These are phyloP conservation scores for Fusarium xylarioides DNA, from an alignment of 2,329 filamentous ascomycete species.

Conservation along the genomic window DNA sequence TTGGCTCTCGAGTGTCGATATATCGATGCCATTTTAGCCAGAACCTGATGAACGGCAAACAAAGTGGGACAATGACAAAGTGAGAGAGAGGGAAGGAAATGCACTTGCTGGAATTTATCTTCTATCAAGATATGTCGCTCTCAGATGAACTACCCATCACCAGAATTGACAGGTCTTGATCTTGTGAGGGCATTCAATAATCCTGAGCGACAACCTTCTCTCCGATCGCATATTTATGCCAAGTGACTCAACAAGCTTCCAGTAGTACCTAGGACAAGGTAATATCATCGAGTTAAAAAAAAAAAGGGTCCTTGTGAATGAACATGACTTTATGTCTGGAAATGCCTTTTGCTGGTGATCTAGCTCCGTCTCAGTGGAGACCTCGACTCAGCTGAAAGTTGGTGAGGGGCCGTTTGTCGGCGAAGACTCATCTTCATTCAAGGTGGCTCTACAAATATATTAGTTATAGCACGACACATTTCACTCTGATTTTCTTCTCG, in stretches of 20 bases:
- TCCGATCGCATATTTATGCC: not conserved
- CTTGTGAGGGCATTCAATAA: not conserved
- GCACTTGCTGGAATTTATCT: not conserved
- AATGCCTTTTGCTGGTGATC: not conserved
- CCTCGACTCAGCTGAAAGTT: not conserved
- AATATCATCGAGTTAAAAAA: not conserved
- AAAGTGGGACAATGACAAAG: not conserved
- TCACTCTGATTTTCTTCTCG: rapidly evolving
- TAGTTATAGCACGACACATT: not conserved
- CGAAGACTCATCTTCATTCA: constrained; percentile 9
- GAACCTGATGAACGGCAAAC: not conserved
- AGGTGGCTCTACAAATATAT: not conserved
- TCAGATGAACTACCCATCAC: no score
- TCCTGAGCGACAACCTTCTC: not conserved
- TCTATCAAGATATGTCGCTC: no score
- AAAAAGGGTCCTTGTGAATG: not conserved
- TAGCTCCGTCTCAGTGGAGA: not conserved
- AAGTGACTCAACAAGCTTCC: not conserved
- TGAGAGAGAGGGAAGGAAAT: not conserved
- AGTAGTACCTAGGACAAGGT: no score
- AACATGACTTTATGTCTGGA: not conserved
- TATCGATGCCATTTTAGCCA: not conserved
- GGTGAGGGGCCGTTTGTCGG: constrained; percentile 5
- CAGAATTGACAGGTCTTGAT: not conserved
- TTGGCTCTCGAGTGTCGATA: not conserved